Evolutionary conservation across 352 stramenopile genomes (phyloP).

Genomic region (Pythium brachiatum): DNA sequence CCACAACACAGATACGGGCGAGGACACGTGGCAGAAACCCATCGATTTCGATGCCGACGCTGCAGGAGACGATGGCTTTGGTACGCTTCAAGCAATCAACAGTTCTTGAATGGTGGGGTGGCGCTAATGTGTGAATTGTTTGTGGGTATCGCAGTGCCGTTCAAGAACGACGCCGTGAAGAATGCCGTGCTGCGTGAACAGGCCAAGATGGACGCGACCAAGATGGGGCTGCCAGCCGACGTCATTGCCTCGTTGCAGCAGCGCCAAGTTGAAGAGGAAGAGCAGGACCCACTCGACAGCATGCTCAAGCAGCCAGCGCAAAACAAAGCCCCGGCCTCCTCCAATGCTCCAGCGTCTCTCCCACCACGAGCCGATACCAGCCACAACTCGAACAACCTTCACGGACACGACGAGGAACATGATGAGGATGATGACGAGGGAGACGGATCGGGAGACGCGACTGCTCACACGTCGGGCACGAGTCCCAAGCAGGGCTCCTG

Average conservation of each 20-base stretch:
- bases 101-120: not conserved
- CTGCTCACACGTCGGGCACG: not conserved
- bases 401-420: not conserved
- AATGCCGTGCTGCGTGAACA: conserved; percentile 76
- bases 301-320: conserved; percentile 23
- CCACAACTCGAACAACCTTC: not conserved
- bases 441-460: not conserved
- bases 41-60: conserved; percentile 63
- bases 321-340: not conserved
- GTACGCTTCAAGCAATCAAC: conserved; percentile 27
- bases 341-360: not conserved
- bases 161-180: conserved; percentile 81
- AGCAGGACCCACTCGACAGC: conserved; percentile 26
- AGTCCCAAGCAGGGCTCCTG: conserved; percentile 18
- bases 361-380: not conserved
- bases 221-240: conserved; percentile 61
- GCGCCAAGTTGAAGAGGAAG: conserved; percentile 28
- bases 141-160: conserved; percentile 47
- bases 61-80: conserved; percentile 48
- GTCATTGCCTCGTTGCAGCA: conserved; percentile 50
- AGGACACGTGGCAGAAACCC: conserved; percentile 76
- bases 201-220: conserved; percentile 67
- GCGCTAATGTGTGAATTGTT: not conserved
- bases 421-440: conserved; percentile 4
- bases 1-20: conserved; percentile 79